A percentile compares a stretch with the other conserved stretches of the same genome.
These are phyloP conservation scores for Allium sativum DNA, from an alignment of 106 monocot genomes.

Conservation along the genomic window DNA sequence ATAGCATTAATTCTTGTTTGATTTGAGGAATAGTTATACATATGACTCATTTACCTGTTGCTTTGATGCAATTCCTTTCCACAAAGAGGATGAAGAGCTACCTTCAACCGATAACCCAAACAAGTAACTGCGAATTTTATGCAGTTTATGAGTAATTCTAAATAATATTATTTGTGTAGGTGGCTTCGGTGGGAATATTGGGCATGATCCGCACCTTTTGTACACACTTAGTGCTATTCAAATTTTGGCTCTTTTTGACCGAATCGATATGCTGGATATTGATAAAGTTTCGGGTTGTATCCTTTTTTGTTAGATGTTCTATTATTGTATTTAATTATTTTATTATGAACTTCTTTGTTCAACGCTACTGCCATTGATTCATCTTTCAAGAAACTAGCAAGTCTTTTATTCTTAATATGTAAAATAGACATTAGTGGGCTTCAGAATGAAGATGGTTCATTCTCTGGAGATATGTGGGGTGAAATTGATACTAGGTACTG, in stretches of 20 bases:
- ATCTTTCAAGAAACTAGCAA: not conserved
- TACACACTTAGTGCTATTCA: slow-evolving; percentile 93
- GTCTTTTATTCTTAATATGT: slow-evolving; percentile 6
- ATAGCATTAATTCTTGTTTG: too few relatives aligned
- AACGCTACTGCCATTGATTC: too few relatives aligned
- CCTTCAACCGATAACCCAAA: too few relatives aligned
- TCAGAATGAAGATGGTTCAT: slow-evolving; percentile 98
- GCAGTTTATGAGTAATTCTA: not conserved
- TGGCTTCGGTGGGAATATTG: slow-evolving; percentile 83
- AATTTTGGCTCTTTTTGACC: slow-evolving; percentile 63
- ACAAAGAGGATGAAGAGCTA: too few relatives aligned
- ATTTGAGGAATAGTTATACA: not conserved
- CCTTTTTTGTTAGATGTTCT: slow-evolving; percentile 13
- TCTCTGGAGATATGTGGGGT: slow-evolving; percentile 94
- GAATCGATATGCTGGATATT: slow-evolving; percentile 53
- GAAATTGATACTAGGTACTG: slow-evolving; percentile 91
- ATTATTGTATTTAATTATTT: not conserved
- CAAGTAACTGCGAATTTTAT: not conserved
- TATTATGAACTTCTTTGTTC: not conserved
- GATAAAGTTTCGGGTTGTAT: slow-evolving; percentile 83
- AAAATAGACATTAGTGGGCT: slow-evolving; percentile 64
- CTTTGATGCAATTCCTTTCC: too few relatives aligned
- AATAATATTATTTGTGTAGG: slow-evolving; percentile 25
- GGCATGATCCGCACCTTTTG: slow-evolving; percentile 78
- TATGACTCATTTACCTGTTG: too few relatives aligned